A percentile compares a stretch with the other conserved stretches of the same genome.
Conservation (phyloP, 1,284 basidiomycete genomes). For the Schizopora paradoxa region DNA sequence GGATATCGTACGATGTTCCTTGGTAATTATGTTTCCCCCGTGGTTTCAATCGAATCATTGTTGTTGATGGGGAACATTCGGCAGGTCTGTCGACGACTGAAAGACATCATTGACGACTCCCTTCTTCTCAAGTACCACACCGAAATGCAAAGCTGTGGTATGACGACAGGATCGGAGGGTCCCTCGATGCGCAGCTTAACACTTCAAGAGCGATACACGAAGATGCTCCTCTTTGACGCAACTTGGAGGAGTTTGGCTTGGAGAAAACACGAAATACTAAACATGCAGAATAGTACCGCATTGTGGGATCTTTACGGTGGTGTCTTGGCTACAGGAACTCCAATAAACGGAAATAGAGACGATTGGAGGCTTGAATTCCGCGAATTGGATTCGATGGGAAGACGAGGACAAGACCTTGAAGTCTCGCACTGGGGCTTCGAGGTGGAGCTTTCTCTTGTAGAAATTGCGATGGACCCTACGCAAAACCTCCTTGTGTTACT, state of each 20-base stretch:
- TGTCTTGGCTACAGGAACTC: neutral
- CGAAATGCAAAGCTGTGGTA: neutral
- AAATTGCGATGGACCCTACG: slow-evolving; percentile 1
- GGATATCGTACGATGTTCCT: too few species aligned
- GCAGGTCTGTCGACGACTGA: neutral
- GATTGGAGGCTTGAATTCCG: slow-evolving; percentile 1
- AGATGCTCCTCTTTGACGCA: neutral
- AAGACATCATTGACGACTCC: neutral
- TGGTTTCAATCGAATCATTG: too few species aligned
- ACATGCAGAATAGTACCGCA: neutral
- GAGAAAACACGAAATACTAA: neutral
- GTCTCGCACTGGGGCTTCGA: neutral
- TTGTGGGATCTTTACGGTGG: neutral
- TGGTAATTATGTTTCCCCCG: too few species aligned
- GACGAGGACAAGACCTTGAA: neutral
- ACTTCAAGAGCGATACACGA: neutral
- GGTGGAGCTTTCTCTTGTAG: neutral
- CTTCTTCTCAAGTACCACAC: slow-evolving; percentile 1
- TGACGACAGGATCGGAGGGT: neutral
- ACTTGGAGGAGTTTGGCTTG: neutral
- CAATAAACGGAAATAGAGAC: neutral
- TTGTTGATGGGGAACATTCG: too few species aligned
- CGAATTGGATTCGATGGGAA: neutral
- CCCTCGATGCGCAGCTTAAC: neutral
- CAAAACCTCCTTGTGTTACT: neutral